Base-by-base conservation (phyloP, 2,329 filamentous ascomycete genomes). In the Botryotinia convoluta region DNA sequence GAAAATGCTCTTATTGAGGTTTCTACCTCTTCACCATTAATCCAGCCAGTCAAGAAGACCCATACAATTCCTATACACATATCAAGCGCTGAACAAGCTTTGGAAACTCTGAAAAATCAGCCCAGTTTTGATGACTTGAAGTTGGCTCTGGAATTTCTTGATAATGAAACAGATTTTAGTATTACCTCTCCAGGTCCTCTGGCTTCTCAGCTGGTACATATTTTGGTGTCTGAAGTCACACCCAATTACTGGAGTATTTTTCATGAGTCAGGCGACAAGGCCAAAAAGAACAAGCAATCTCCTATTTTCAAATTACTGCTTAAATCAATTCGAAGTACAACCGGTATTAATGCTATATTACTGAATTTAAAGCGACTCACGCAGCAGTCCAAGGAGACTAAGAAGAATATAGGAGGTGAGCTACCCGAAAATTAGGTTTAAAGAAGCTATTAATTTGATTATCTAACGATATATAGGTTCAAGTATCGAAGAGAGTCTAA, bases 241-340 rank as follows among this genome's bases (percentile, higher is more conserved):
- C 92, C 93, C 1, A 93, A 95, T 79, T 97, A 95, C 82, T 98
- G 96, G 95, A 80, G 85, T 4, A 79, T 89, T 14, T 79, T 95
- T 26, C 83, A 85, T 54, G 86, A 88, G 73, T 83, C 83, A n/a
- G 74, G 79, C 81, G 79, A 4, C 44, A 80, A 42, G 74, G 77
- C 4, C 51, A 75, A 35, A 5, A 74, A 76, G 1, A 42, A 16
- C 32, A 77, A 73, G 72, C 22, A 44, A 12, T 72, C 73, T 65
- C 18, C 72, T 71, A 86, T 87, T 57, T 77, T 85, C 1, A 81
- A 83, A 59, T 81, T 87, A 3, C 83, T 98, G 26, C 77, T 93
- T 1, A 81, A 83, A 74, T 93, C 90, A 79, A 83, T 99, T 8
- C 87, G 86, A 73, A 97, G 90, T 79, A 85, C 96, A 26, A 87